Percentiles rank a stretch among this genome's conserved stretches.
These are phyloP conservation scores for Paramecium octaurelia DNA, from an alignment of 73 alveolate species.

Conservation along the genomic window DNA sequence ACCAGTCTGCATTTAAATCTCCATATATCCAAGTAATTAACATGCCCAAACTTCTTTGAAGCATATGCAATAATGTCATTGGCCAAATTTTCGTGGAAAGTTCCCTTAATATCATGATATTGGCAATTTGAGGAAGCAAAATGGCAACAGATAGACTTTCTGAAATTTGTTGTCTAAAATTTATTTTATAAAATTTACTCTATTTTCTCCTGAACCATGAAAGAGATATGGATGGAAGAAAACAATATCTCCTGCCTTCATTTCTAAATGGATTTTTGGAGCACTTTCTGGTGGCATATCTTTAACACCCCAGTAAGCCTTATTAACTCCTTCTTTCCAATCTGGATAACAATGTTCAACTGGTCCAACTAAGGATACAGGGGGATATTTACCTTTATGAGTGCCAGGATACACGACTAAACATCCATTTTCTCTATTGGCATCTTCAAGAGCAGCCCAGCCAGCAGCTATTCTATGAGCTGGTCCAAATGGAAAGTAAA, in stretches of 20 bases:
- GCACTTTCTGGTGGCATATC: conserved; percentile 56
- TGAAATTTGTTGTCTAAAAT: neutral
- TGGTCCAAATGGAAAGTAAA: conserved; percentile 65
- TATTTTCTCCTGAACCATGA: conserved; percentile 63
- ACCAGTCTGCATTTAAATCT: conserved; percentile 47
- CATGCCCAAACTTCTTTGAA: neutral
- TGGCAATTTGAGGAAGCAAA: conserved; percentile 58
- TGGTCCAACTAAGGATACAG: neutral
- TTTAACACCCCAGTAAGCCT: conserved; percentile 61
- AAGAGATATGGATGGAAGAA: conserved; percentile 62
- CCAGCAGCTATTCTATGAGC: conserved; percentile 62
- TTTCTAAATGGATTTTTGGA: conserved; percentile 45
- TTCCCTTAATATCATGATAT: conserved; percentile 13
- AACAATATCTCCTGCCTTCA: conserved; percentile 65
- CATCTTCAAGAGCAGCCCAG: conserved; percentile 65
- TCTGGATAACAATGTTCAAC: conserved; percentile 63
- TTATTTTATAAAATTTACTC: neutral
- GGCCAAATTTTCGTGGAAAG: conserved; percentile 56
- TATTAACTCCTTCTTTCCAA: conserved; percentile 67
- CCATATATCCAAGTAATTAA: conserved; percentile 53
- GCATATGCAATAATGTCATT: conserved; percentile 49
- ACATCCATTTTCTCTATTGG: conserved; percentile 59
- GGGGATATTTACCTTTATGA: conserved; percentile 32
- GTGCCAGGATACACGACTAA: conserved; percentile 57
- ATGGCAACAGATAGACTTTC: conserved; percentile 63